phyloP scores from a whole-genome alignment of 176 grass and related monocot species.

The Canna indica region DNA sequence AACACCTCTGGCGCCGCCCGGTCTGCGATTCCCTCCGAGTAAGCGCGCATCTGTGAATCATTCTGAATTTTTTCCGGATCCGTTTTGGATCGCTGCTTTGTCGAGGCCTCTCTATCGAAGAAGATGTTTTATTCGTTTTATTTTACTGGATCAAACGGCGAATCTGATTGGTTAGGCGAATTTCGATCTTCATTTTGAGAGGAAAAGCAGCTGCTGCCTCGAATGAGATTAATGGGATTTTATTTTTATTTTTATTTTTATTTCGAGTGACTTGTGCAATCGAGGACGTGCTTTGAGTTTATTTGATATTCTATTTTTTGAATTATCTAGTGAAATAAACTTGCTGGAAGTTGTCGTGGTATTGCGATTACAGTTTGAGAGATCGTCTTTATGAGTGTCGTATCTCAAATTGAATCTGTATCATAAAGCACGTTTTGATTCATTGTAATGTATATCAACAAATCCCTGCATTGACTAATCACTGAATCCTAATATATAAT shows the following conservation, averaged over 20 bases:
- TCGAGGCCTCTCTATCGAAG: background rate
- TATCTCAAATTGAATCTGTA: background rate
- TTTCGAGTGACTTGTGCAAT: background rate
- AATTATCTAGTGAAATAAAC: too few species aligned
- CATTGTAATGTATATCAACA: too few species aligned
- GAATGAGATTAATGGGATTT: background rate
- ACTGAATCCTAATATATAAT: background rate
- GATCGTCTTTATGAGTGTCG: background rate
- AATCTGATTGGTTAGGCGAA: background rate
- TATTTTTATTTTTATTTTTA: background rate
- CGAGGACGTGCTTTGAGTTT: background rate
- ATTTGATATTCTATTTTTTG: too few species aligned
- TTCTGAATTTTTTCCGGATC: background rate
- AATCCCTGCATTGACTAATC: too few species aligned
- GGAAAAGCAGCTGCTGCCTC: background rate
- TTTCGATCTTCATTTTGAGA: background rate
- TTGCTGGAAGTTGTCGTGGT: background rate
- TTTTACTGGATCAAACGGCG: background rate
- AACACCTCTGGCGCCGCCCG: conserved; percentile 29
- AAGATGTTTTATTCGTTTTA: background rate
- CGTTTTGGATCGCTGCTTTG: conserved; percentile 2
- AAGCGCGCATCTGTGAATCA: conserved; percentile 20
- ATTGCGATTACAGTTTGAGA: background rate
- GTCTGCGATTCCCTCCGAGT: conserved; percentile 29
- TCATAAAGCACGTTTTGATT: background rate